phyloP scores from a whole-genome alignment of 352 stramenopile species.

The Globisporangium viniferum region DNA sequence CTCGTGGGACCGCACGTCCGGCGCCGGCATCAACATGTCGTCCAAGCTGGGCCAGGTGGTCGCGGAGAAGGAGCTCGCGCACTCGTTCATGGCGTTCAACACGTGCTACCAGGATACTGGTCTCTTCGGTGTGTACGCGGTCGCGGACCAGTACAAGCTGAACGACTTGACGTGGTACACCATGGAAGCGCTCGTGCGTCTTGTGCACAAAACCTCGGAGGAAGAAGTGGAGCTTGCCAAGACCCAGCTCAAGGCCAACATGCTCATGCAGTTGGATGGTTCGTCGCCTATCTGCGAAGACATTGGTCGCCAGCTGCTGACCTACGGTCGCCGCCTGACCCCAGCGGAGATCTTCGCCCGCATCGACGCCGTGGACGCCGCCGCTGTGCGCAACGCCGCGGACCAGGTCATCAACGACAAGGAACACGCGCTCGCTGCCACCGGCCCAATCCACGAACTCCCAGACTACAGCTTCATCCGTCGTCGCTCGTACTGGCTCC shows the following conservation, averaged over 20 bases:
- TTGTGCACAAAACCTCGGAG: constrained; percentile 96
- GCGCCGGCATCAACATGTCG: constrained; percentile 93
- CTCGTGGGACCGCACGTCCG: constrained; percentile 90
- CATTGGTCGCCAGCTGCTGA: constrained; percentile 98
- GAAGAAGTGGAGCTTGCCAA: constrained; percentile 98
- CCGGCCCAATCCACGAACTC: constrained; percentile 98
- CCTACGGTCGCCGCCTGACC: constrained; percentile 95
- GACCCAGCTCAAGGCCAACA: constrained; percentile 98
- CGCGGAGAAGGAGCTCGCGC: constrained; percentile 94
- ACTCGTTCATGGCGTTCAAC: constrained; percentile 99
- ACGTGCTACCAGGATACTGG: constrained; percentile 99
- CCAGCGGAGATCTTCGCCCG: constrained; percentile 98
- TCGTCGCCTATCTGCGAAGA: constrained; percentile 98
- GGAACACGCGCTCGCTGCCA: constrained; percentile 97
- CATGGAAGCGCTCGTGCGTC: constrained; percentile 93
- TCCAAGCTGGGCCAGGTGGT: constrained; percentile 97
- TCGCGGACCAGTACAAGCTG: constrained; percentile 93
- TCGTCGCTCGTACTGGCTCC: constrained; percentile 97
- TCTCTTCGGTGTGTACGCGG: constrained; percentile 98
- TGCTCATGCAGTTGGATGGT: constrained; percentile 99
- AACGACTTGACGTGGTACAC: constrained; percentile 94
- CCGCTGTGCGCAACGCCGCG: constrained; percentile 88
- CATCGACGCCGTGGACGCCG: constrained; percentile 97
- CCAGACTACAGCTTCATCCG: constrained; percentile 99
- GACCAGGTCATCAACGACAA: constrained; percentile 97